Percentiles rank a stretch among this genome's conserved stretches.
Evolutionary conservation across 2,329 filamentous ascomycete species (phyloP).

Genomic region (Aureobasidium pullulans): DNA sequence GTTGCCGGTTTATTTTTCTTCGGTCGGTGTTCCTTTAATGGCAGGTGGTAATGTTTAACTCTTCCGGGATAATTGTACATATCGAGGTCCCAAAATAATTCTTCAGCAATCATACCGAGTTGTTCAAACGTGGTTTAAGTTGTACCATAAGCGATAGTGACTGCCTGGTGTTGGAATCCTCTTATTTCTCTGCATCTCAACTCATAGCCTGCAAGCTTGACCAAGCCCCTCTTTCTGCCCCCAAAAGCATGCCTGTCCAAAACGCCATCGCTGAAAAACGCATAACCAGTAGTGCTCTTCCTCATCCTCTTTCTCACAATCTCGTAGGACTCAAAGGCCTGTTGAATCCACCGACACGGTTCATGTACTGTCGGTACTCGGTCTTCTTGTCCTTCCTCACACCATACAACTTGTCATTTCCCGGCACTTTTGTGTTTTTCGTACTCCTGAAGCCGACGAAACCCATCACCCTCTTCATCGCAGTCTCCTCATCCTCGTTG

Average conservation of each 20-base stretch:
- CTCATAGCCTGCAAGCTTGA: neutral
- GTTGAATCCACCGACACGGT: constrained; percentile 75
- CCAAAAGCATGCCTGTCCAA: neutral
- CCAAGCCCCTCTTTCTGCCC: neutral
- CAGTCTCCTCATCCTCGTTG: constrained; percentile 55
- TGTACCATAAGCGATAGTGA: neutral
- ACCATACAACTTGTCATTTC: constrained; percentile 71
- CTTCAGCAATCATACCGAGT: too few relatives aligned
- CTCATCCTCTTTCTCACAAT: constrained; percentile 32
- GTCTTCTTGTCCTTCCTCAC: constrained; percentile 90
- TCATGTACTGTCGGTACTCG: constrained; percentile 96
- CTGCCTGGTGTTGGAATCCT: neutral
- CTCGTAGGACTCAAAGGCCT: constrained; percentile 53
- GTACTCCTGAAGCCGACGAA: constrained; percentile 81
- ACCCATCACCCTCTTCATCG: constrained; percentile 83
- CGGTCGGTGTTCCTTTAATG: too few relatives aligned
- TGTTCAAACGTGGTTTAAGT: too few relatives aligned
- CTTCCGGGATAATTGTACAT: too few relatives aligned
- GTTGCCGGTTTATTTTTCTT: neutral
- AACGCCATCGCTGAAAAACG: constrained; percentile 3
- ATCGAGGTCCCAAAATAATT: too few relatives aligned
- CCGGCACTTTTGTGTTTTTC: constrained; percentile 79
- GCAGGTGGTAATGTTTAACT: too few relatives aligned
- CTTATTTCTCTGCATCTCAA: neutral
- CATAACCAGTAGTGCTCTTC: neutral